These are phyloP conservation scores for Neoascochyta sp. DNA, from an alignment of 2,329 filamentous ascomycete genomes.

Conservation along the genomic window DNA sequence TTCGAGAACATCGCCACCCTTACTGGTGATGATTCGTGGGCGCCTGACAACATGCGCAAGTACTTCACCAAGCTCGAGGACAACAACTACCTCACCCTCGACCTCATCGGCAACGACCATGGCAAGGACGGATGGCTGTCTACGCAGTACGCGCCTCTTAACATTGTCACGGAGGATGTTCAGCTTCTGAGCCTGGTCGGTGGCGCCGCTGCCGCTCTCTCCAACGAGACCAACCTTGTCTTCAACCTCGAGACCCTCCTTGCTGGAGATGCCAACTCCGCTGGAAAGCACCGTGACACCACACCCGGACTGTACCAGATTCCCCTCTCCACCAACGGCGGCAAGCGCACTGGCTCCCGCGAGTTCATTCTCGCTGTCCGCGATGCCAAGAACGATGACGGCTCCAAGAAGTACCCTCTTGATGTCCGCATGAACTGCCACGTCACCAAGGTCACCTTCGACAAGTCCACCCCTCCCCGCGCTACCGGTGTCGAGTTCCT, in stretches of 20 bases:
- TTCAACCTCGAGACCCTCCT: constrained; percentile 37
- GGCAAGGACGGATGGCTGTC: constrained; percentile 57
- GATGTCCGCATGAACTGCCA: constrained; percentile 59
- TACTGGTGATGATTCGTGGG: constrained; percentile 61
- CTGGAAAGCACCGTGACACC: constrained; percentile 45
- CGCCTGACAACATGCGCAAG: constrained; percentile 55
- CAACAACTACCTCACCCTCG: constrained; percentile 50
- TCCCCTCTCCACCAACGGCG: constrained; percentile 51
- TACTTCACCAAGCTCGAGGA: constrained; percentile 57
- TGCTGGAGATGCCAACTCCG: constrained; percentile 52
- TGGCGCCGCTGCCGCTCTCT: constrained; percentile 53
- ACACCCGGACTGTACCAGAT: constrained; percentile 55
- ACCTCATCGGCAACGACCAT: constrained; percentile 47
- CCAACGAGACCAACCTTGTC: constrained; percentile 37
- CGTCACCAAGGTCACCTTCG: constrained; percentile 64
- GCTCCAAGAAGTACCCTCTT: constrained; percentile 54
- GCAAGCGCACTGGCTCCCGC: constrained; percentile 52
- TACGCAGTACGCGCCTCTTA: constrained; percentile 51
- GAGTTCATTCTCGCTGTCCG: constrained; percentile 53
- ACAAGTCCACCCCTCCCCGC: constrained; percentile 56
- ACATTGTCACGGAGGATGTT: constrained; percentile 50
- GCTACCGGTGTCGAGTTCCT: constrained; percentile 45
- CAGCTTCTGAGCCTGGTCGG: constrained; percentile 53
- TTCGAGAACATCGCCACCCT: constrained; percentile 56
- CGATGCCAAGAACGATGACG: constrained; percentile 49